Percentiles rank a stretch among this genome's conserved stretches.
Evolutionary conservation across 352 stramenopile species (phyloP).

Genomic region (Pythium phragmitis): DNA sequence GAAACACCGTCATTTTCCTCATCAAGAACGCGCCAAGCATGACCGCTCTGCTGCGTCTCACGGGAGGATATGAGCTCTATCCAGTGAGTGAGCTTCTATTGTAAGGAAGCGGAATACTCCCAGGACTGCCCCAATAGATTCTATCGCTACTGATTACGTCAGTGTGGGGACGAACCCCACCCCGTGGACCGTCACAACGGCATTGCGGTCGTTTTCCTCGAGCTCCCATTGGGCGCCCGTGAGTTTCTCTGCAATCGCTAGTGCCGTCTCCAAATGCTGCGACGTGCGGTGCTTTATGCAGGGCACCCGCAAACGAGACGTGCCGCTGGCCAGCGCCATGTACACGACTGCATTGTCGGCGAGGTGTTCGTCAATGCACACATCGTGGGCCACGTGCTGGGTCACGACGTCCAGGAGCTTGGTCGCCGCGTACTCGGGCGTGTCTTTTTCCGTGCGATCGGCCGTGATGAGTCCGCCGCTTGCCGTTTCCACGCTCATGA

Average conservation of each 20-base stretch:
- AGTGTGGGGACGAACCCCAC: constrained; percentile 26
- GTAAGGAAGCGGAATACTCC: background rate
- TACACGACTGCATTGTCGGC: constrained; percentile 71
- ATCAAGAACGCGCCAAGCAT: background rate
- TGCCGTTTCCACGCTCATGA: constrained; percentile 43
- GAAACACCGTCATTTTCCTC: constrained; percentile 12
- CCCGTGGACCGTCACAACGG: constrained; percentile 49
- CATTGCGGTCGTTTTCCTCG: constrained; percentile 38
- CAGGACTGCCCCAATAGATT: background rate
- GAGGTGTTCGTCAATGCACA: constrained; percentile 73
- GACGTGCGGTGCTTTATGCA: constrained; percentile 41
- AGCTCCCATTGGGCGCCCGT: constrained; percentile 41
- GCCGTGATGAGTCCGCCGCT: constrained; percentile 43
- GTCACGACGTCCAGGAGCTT: constrained; percentile 27
- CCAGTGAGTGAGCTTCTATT: background rate
- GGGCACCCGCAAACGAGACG: constrained; percentile 52
- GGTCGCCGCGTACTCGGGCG: constrained; percentile 37
- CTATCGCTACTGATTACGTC: background rate
- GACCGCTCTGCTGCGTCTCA: background rate
- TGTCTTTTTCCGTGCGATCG: constrained; percentile 41
- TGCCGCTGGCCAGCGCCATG: constrained; percentile 58
- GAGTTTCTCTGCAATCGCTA: constrained; percentile 39
- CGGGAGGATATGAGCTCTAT: background rate
- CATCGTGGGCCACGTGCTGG: constrained; percentile 37
- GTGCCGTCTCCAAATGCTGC: constrained; percentile 55